Evolutionary conservation across 345 rosid species (phyloP), one percentile per base, ranked within the genome.

Genomic region (Iberis pinnata): DNA sequence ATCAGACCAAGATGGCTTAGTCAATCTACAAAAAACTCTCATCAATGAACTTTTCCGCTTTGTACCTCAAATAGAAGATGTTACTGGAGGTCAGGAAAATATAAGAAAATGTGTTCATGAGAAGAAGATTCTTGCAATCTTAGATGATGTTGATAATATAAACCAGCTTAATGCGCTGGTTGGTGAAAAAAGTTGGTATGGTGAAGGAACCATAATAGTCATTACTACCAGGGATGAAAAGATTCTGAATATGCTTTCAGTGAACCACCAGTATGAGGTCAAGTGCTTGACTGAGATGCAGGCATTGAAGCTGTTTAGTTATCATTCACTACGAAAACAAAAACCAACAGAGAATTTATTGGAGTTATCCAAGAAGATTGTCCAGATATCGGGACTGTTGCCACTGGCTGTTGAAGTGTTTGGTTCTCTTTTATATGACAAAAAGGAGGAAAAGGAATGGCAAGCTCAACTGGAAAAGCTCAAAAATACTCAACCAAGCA

Each of bases 361-460:
- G 14, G 45, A 43, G 1, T 24, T 73, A 27, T 67, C 95, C 9
- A 29, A 72, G 49, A 12, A 76, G 56, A 67, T 82, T 49, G 78
- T 84, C 29, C 8, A 43, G 19, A 69, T 70, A 2, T 58, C 84
- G 0, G 90, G 84, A 11, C 36, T 32, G 6, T 52, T 88, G 7
- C 97, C 95, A 2, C 63, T 88, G 59, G 88, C 90, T n/a, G 5
- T 88, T n/a, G 80, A 84, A 70, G 90, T 84, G 2, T 77, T 84
- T 65, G 97, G 90, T 12, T 73, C 84, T 7, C 73, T 56, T 44
- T 63, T 88, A 64, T 66, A 40, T 37, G 76, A 73, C 65, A 76
- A 64, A 70, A 75, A 64, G 73, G 74, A 58, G 6, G 25, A 45
- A 43, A 43, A 16, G 14, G 77, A 77, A 20, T 84, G 97, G 95